Evolutionary conservation across 23 red algal species (phyloP), one percentile per base, ranked within the genome.

Genomic region (Rhodosorus marinus): DNA sequence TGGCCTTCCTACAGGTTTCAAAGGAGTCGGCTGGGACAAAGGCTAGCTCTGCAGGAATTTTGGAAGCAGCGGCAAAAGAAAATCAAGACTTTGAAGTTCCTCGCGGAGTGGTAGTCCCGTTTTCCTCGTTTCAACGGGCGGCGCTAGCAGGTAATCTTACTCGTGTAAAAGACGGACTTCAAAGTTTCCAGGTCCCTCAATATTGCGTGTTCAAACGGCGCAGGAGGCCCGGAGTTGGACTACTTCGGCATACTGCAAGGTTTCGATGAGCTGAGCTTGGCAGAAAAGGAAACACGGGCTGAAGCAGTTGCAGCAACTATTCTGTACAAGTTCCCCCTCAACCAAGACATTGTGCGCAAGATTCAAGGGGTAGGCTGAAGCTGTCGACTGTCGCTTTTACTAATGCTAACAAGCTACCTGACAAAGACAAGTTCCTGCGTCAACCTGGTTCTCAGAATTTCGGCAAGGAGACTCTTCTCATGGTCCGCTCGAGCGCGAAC

Each of bases 401-500:
- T n/a, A n/a, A n/a, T n/a, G n/a, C n/a, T n/a, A n/a, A n/a, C n/a
- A n/a, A n/a, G n/a, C n/a, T n/a, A n/a, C n/a, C n/a, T n/a, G n/a
- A n/a, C n/a, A n/a, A n/a, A n/a, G n/a, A n/a, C n/a, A n/a, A n/a
- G n/a, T n/a, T n/a, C n/a, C n/a, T n/a, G n/a, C n/a, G n/a, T n/a
- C n/a, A n/a, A n/a, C n/a, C n/a, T n/a, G n/a, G n/a, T n/a, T n/a
- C n/a, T n/a, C n/a, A n/a, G n/a, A n/a, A n/a, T n/a, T 60, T 81
- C 20, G 27, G 19, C 7, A 31, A 17, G 14, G 48, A 59, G 4
- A 29, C 54, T 6, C 25, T 17, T 25, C 59, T 83, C 31, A 83
- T 83, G 78, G 78, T 83, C 26, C 54, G 78, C 0, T 83, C 78
- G 14, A 72, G 66, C 36, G 78, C 78, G 9, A 83, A 83, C 36